Evolutionary conservation across 768 basidiomycete genomes (phyloP), one percentile per base, ranked within the genome.

Genomic region (Cystobasidium tubakii): DNA sequence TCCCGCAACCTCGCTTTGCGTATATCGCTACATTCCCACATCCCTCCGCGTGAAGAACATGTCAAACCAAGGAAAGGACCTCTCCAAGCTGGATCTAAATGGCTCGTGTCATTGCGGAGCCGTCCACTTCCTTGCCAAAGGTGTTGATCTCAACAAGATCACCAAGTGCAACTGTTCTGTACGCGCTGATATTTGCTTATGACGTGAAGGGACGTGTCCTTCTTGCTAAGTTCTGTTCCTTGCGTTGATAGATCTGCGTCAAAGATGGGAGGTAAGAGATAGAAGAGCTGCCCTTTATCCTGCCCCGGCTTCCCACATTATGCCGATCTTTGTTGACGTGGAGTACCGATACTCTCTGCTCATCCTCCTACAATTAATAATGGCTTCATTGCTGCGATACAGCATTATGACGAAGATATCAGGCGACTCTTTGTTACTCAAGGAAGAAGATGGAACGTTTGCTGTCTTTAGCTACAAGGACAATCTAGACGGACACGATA

Each of bases 101-200:
- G 57, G 57, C 33, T 27, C 29, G 13, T 60, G 57, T 21, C 57
- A 60, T 60, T 60, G 57, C 27, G 57, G 57, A 17, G 57, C 57
- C 13, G 29, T 60, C 6, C 57, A 25, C 10, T 60, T 27, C 57
- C 12, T 12, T 27, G 57, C 33, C 23, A 60, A 60, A 34, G 57
- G 33, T 29, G 33, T 60, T 60, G 57, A 60, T 60, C 57, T 60
- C 33, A 15, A 12, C 17, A 60, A 60, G 13, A 27, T 60, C 23
- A 60, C 57, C 10, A 27, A 34, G 57, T 60, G 57, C 57, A 60
- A 60, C 29, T 60, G 57, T 31, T 60, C 57, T 31, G 57, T 60
- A 17, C 57, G 57, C 29, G 25, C 33, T 4, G 27, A n/a, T 10
- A 10, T 6, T 34, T 29, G 13, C 33, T 6, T 15, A 29, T 15